Base-by-base conservation (phyloP, 169 alveolate genomes). In the Neospora caninum region DNA sequence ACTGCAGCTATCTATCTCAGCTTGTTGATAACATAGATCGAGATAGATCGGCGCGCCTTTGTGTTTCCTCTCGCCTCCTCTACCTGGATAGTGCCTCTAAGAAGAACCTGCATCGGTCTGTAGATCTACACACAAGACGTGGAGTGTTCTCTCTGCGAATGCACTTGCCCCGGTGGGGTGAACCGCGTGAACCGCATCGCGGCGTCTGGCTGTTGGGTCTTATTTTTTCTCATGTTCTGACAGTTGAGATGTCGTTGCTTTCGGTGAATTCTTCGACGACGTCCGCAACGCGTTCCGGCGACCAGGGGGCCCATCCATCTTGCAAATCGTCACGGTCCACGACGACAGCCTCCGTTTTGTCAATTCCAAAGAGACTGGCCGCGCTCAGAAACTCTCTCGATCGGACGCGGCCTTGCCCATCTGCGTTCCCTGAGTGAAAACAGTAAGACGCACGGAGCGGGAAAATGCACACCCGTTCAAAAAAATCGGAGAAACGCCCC, bases 251-350 rank as follows among this genome's bases (percentile, higher is more conserved):
- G 38, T 45, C 41, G 34, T 31, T 45, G 54, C 36, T 45, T 31
- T 20, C 38, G 10, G 80, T 41, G 67, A 91, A 91, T 41, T 64
- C 27, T 64, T 49, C 67, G 27, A 91, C 91, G 13, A 39, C 80
- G 22, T 43, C 70, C 25, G 91, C 84, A n/a, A 91, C 94, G 27
- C 80, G 43, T 53, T 91, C 87, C 53, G 89, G 43, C 38, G 83
- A 25, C 94, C 94, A 92, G 53, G 22, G n/a, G 0, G 10, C 10
- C 94, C 83, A 82, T 49, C 94, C 92, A 64, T 92, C 94, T 36
- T 41, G 70, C 53, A 92, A 78, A 6, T 22, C 34, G 58, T 54
- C 58, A 7, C 36, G 88, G 39, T 80, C 92, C 43, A 64, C 20
- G 38, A 80, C 42, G 39, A 67, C 34, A 22, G 83, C 70, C 41